phyloP scores from a whole-genome alignment of 345 rosid genomes.

The Tarenaya hassleriana region DNA sequence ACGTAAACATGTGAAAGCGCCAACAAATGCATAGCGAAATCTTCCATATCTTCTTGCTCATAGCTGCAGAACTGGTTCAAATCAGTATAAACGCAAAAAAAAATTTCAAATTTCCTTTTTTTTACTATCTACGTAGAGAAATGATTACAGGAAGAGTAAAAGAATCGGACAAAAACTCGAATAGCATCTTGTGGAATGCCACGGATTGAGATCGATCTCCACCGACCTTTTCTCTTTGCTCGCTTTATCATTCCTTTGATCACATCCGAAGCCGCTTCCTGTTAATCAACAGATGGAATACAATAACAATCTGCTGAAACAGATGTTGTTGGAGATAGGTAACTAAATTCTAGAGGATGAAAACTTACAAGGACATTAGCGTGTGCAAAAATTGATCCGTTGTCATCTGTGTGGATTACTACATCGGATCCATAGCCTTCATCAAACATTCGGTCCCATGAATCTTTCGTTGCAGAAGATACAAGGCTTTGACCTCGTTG shows the following conservation, averaged over 20 bases:
- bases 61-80: slow-evolving; percentile 48
- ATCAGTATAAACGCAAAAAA: no score
- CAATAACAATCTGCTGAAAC: neutral
- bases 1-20: slow-evolving; percentile 70
- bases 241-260: slow-evolving; percentile 64
- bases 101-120: no score
- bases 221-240: slow-evolving; percentile 36
- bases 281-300: slow-evolving; percentile 3
- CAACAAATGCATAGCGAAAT: slow-evolving; percentile 49
- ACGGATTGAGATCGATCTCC: slow-evolving; percentile 43
- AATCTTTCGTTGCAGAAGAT: slow-evolving; percentile 36
- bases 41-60: slow-evolving; percentile 65
- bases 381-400: slow-evolving; percentile 62
- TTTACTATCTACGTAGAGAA: no score
- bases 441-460: slow-evolving; percentile 78
- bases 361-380: slow-evolving; percentile 63
- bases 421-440: slow-evolving; percentile 69
- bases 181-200: slow-evolving; percentile 81
- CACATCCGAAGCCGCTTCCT: slow-evolving; percentile 84
- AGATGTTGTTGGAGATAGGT: neutral
- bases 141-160: slow-evolving; percentile 83
- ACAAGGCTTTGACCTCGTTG: slow-evolving; percentile 20
- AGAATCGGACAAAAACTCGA: slow-evolving; percentile 62
- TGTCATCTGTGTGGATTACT: slow-evolving; percentile 38
- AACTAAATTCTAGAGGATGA: neutral